These are phyloP conservation scores for Nicotiana sylvestris DNA, from an alignment of 257 asterid species.

Conservation along the genomic window DNA sequence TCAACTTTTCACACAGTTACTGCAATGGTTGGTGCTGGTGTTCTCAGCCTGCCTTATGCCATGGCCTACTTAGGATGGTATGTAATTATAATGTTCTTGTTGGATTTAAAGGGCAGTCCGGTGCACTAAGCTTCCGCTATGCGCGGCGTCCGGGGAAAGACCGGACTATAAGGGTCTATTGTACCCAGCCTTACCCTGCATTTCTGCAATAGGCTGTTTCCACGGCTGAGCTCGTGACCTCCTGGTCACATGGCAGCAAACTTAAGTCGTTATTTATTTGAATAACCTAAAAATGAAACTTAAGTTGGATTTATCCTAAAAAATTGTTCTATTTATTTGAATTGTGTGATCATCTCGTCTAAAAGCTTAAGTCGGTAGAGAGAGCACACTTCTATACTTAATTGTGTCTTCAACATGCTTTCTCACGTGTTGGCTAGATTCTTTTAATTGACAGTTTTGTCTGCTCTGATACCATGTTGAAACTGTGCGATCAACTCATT, in stretches of 20 bases:
- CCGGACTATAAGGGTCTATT: too few species aligned
- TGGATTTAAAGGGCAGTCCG: too few species aligned
- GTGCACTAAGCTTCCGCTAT: too few species aligned
- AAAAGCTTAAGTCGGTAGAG: neutral
- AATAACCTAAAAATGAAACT: too few species aligned
- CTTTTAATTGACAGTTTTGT: neutral
- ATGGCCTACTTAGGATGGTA: constrained; percentile 88
- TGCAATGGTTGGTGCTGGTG: constrained; percentile 79
- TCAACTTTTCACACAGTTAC: constrained; percentile 68
- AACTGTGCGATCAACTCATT: neutral
- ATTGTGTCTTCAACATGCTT: neutral
- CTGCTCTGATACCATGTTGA: neutral
- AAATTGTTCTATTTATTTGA: neutral
- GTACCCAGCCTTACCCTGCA: too few species aligned
- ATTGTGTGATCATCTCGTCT: neutral
- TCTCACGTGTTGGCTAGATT: neutral
- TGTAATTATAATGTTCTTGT: neutral
- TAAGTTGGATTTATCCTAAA: neutral
- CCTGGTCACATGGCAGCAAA: too few species aligned
- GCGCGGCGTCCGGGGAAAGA: too few species aligned
- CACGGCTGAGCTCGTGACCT: too few species aligned
- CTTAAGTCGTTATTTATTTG: too few species aligned
- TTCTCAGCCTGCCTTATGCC: constrained; percentile 66
- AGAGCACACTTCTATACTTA: neutral
- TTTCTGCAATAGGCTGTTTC: too few species aligned